Evolutionary conservation across 192 early-diverging fungal genomes (phyloP), one percentile per base, ranked within the genome.

Genomic region (Cetraspora pellucida): DNA sequence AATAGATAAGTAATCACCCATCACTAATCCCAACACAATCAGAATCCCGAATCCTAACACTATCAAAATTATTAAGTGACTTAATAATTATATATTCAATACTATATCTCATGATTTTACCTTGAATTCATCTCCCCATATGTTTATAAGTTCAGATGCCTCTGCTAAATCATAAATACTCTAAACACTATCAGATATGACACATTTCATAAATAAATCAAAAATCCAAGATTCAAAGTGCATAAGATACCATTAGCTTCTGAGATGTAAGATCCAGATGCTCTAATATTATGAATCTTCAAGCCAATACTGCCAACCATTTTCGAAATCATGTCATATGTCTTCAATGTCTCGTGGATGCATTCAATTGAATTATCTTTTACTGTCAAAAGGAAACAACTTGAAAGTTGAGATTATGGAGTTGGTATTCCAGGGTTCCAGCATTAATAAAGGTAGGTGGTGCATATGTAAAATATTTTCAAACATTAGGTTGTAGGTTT

Each of bases 381-480:
- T 93, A 98, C 97, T 25, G 95, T 94, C 23, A 99, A 77, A 52
- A 99, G 84, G 88, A 98, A 99, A 82, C 97, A 99, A 46, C 88
- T 91, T 10, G 96, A 98, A 72, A 98, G 85, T 82, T 99, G 97
- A 23, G 97, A 96, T 21, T 92, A 87, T 13, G 96, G 96, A 98
- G 85, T 82, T 99, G 97, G 23, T 96, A 96, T 21, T 92, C 87
- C 10, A 95, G 96, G 7, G 97, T 99, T 57, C 97, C 96, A 72
- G 97, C 94, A 84, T 99, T 98, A 91, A 99, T 98, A 37, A 99
- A 89, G 21, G 97, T 99, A 0, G 97, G 97, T 28, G 92, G 93
- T 37, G 96, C 97, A 78, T 99, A 96, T 2, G 97, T 99, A 77
- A 99, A 99, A 90, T 82, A 94, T 94, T 93, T 80, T 94, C 90